Conservation (phyloP, 371 early-diverging fungal genomes). For the Rhizopus delemar region DNA sequence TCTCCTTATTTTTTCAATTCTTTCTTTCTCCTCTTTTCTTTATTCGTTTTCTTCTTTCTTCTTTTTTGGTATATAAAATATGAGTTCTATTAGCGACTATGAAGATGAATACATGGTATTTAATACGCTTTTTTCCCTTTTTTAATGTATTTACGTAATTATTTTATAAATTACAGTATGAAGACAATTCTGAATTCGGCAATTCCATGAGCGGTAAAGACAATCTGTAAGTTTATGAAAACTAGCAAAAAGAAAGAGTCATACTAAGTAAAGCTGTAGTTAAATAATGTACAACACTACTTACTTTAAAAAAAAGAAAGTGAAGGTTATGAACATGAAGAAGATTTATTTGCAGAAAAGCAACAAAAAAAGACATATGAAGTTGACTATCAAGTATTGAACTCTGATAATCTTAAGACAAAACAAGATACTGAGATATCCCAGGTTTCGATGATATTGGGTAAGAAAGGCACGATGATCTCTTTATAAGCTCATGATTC, state of each 20-base stretch:
- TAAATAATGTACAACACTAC: neutral
- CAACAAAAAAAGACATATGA: conserved; percentile 41
- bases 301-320: conserved; percentile 15
- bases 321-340: conserved; percentile 37
- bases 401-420: conserved; percentile 21
- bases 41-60: conserved; percentile 3
- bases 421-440: conserved; percentile 46
- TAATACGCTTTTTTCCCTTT: neutral
- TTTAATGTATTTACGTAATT: neutral
- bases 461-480: conserved; percentile 18
- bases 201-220: conserved; percentile 35
- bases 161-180: conserved; percentile 10
- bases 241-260: no score
- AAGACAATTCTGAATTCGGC: conserved; percentile 33
- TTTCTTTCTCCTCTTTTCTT: neutral
- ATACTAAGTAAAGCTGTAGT: no score
- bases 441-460: conserved; percentile 45
- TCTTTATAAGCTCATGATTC: neutral
- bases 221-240: no score
- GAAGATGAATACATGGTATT: conserved; percentile 31
- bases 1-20: neutral
- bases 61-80: conserved; percentile 5
- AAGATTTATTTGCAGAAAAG: conserved; percentile 36
- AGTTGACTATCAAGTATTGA: conserved; percentile 42
- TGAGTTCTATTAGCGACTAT: conserved; percentile 29